phyloP scores from a whole-genome alignment of 1,284 basidiomycete genomes.

The Leccinum proliferum region DNA sequence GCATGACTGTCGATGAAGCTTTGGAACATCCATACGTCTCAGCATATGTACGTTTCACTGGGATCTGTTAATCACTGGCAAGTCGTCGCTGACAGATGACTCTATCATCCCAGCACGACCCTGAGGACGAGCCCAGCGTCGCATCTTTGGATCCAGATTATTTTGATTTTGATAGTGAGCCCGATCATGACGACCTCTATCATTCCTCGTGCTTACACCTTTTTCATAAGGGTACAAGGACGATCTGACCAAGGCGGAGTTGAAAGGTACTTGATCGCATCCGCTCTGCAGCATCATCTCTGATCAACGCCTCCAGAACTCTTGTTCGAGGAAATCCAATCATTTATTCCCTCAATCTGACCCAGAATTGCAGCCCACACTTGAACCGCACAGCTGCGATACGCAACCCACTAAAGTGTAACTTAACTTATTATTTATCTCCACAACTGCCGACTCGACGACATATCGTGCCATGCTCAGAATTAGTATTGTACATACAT shows the following conservation, averaged over 20 bases:
- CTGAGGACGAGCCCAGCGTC: constrained; percentile 78
- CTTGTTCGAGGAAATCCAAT: constrained; percentile 63
- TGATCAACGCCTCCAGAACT: constrained; percentile 34
- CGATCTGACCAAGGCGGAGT: constrained; percentile 66
- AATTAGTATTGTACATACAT: constrained; percentile 22
- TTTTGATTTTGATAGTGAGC: constrained; percentile 80
- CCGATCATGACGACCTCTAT: neutral
- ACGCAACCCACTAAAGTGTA: neutral
- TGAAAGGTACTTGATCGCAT: constrained; percentile 45
- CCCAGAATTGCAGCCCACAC: neutral
- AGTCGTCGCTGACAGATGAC: constrained; percentile 9
- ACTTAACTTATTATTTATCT: constrained; percentile 1
- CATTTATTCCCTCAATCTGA: constrained; percentile 55
- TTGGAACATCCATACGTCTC: constrained; percentile 73
- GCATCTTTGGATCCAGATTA: constrained; percentile 73
- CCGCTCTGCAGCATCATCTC: constrained; percentile 19
- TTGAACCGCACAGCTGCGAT: neutral
- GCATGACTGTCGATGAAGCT: constrained; percentile 82
- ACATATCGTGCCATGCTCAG: constrained; percentile 3
- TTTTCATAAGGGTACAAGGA: constrained; percentile 60
- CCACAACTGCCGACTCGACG: neutral
- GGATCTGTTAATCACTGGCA: neutral
- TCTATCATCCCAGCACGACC: constrained; percentile 58
- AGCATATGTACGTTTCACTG: constrained; percentile 44
- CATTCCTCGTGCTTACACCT: constrained; percentile 9